Percentiles rank a stretch among this genome's conserved stretches.
These are phyloP conservation scores for Mentha longifolia DNA, from an alignment of 257 asterid genomes.

Conservation along the genomic window DNA sequence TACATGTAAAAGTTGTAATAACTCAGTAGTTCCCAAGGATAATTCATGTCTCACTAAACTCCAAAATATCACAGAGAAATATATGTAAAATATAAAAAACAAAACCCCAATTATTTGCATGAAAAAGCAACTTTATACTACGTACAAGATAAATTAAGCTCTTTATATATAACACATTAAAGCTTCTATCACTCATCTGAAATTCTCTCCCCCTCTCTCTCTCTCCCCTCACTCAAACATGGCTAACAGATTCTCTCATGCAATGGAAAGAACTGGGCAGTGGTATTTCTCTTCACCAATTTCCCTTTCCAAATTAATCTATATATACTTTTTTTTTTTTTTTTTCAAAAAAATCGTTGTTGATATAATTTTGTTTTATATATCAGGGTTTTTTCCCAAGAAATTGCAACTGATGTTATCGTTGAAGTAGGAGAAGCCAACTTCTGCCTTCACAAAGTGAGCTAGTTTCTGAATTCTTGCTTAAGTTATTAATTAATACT, in stretches of 20 bases:
- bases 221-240: conserved; percentile 24
- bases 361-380: not conserved
- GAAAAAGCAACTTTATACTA: conserved; percentile 35
- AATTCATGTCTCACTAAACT: conserved; percentile 34
- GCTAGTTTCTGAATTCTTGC: not conserved
- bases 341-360: not conserved
- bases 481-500: no score
- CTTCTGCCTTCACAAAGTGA: conserved; percentile 92
- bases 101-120: conserved; percentile 32
- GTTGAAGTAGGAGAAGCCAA: conserved; percentile 80
- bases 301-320: not conserved
- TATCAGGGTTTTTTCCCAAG: conserved; percentile 90
- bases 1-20: conserved; percentile 14
- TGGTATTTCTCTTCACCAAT: conserved; percentile 48
- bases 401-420: conserved; percentile 80
- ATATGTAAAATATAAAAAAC: not conserved
- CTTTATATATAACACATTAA: conserved; percentile 44
- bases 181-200: conserved; percentile 18
- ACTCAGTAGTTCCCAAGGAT: conserved; percentile 12
- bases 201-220: conserved; percentile 11
- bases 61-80: conserved; percentile 22
- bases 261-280: conserved; percentile 97
- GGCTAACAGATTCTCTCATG: conserved; percentile 63
- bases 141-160: conserved; percentile 26
- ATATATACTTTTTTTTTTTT: not conserved